Conservation (phyloP, 2,329 filamentous ascomycete species). For the Cadophora gregata region DNA sequence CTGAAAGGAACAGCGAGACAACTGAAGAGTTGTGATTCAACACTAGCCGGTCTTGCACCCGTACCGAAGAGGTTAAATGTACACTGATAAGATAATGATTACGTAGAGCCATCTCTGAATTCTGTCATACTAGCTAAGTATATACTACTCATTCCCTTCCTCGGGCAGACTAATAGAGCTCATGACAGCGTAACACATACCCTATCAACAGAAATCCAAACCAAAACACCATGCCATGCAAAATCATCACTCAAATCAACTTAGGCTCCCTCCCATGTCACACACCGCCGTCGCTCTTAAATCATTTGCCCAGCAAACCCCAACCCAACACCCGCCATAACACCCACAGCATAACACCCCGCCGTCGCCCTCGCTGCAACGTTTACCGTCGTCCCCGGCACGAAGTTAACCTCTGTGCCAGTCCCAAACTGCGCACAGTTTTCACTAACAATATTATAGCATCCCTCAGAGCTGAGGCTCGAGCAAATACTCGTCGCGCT, state of each 20-base stretch:
- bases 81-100: no score
- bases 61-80: no score
- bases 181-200: constrained; percentile 11
- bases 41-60: no score
- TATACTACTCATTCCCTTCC: not conserved
- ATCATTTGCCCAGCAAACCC: constrained; percentile 38
- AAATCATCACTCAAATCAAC: not conserved
- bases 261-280: not conserved
- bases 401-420: constrained; percentile 24
- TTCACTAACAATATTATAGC: constrained; percentile 45
- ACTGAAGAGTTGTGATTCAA: no score
- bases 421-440: constrained; percentile 42
- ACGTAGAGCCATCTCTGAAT: not conserved
- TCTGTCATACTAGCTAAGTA: not conserved
- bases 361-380: constrained; percentile 33
- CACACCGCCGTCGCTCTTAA: constrained; percentile 17
- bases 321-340: constrained; percentile 38
- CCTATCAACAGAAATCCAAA: not conserved
- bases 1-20: no score
- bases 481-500: constrained; percentile 61
- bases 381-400: constrained; percentile 31
- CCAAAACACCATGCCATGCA: constrained; percentile 26
- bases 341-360: constrained; percentile 34
- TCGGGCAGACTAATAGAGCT: not conserved
- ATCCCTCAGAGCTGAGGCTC: constrained; percentile 60